phyloP scores from a whole-genome alignment of 75 land plant genomes.

The Larix kaempferi region DNA sequence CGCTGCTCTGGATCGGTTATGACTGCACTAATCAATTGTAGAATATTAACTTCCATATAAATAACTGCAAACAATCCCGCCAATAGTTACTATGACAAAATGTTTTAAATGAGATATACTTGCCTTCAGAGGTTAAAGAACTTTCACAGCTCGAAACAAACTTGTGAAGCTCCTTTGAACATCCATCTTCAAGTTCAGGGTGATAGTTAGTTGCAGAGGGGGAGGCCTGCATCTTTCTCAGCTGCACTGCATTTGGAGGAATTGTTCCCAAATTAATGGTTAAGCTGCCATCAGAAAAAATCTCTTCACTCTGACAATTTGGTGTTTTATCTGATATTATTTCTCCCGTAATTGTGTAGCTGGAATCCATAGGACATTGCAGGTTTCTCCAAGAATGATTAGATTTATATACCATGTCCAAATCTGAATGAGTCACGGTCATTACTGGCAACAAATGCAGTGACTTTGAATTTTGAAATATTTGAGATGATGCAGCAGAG shows the following conservation, averaged over 20 bases:
- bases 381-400: background rate
- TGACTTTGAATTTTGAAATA: slow-evolving; percentile 13
- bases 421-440: background rate
- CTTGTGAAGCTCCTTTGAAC: slow-evolving; percentile 53
- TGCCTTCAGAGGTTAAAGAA: slow-evolving; percentile 40
- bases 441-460: background rate
- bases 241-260: slow-evolving; percentile 4
- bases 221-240: slow-evolving; percentile 8
- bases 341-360: background rate
- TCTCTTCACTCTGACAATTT: background rate
- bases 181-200: slow-evolving; percentile 20
- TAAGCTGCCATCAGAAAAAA: background rate
- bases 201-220: slow-evolving; percentile 16
- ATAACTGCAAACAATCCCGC: too few relatives aligned
- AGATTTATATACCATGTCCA: background rate
- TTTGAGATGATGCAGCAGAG: slow-evolving; percentile 10
- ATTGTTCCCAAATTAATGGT: background rate
- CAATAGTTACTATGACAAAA: too few relatives aligned
- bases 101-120: background rate
- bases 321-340: background rate
- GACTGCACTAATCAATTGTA: too few relatives aligned
- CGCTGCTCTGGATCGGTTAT: too few relatives aligned
- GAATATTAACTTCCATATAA: too few relatives aligned
- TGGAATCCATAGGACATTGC: slow-evolving; percentile 4
- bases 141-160: slow-evolving; percentile 42